Evolutionary conservation across 768 basidiomycete genomes (phyloP).

Genomic region (Albatrellus ellisii): DNA sequence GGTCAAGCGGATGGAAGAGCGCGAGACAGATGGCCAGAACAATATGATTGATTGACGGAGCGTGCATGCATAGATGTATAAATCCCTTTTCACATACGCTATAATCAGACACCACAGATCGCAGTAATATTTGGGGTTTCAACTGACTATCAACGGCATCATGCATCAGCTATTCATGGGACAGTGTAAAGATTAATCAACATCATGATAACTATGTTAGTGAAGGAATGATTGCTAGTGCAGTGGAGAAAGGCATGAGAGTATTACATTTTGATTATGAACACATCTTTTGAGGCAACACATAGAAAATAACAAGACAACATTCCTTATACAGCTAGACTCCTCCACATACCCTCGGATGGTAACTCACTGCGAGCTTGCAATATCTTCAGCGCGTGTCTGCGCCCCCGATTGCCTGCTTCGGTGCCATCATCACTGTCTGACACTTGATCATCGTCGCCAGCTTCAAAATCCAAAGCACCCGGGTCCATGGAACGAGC

Average conservation of each 20-base stretch:
- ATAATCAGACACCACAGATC: no score
- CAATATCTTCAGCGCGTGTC: conserved; percentile 54
- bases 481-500: conserved; percentile 56
- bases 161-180: no score
- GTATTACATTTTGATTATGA: no score
- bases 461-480: conserved; percentile 42
- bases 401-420: conserved; percentile 34
- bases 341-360: conserved; percentile 70
- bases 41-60: conserved; percentile 7
- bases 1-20: conserved; percentile 16
- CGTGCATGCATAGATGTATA: neutral
- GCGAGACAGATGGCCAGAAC: conserved; percentile 6
- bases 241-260: no score
- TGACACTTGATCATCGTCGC: conserved; percentile 37
- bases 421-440: conserved; percentile 17
- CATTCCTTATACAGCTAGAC: conserved; percentile 38
- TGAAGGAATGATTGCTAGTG: no score
- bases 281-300: no score
- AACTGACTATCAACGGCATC: no score
- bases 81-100: no score
- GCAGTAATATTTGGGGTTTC: no score
- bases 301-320: no score
- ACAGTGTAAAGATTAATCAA: no score
- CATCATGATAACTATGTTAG: no score
- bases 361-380: conserved; percentile 58